phyloP scores from a whole-genome alignment of 2,329 filamentous ascomycete species.

The Geosmithia morbida region DNA sequence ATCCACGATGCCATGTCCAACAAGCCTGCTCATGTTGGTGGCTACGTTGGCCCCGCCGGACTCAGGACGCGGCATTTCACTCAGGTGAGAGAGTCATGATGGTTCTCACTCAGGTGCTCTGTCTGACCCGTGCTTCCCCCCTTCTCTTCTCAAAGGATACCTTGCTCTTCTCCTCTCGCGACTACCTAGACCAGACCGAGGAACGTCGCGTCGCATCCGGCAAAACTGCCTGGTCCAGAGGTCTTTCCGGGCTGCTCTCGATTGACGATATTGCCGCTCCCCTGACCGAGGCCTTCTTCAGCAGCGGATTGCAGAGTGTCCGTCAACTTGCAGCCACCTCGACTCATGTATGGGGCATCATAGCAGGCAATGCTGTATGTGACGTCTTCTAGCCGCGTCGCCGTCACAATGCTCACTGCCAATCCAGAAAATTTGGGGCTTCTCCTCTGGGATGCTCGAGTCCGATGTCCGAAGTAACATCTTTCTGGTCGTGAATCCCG shows the following conservation, averaged over 20 bases:
- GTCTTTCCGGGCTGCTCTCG: not conserved
- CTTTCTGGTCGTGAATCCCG: constrained; percentile 1
- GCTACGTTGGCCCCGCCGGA: not conserved
- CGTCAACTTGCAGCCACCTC: constrained; percentile 1
- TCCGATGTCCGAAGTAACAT: constrained; percentile 1
- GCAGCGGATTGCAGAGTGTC: constrained; percentile 1
- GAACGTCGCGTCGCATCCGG: not conserved
- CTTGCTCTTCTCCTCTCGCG: not conserved
- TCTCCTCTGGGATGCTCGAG: not conserved
- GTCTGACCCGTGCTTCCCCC: not conserved
- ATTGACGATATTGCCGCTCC: not conserved
- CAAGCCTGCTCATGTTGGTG: not conserved
- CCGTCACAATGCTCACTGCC: not conserved
- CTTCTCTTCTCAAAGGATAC: not conserved
- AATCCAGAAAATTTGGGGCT: constrained; percentile 2
- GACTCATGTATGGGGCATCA: not conserved
- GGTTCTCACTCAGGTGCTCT: not conserved
- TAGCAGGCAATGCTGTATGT: not conserved
- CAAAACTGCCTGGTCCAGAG: not conserved
- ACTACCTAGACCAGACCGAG: not conserved
- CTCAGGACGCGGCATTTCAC: not conserved
- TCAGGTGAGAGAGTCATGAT: not conserved
- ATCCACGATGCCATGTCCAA: not conserved
- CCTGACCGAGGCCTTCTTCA: constrained; percentile 1
- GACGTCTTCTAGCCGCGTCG: not conserved